Base-by-base conservation (phyloP, 1,284 basidiomycete species). In the Ustilago xerochloae region DNA sequence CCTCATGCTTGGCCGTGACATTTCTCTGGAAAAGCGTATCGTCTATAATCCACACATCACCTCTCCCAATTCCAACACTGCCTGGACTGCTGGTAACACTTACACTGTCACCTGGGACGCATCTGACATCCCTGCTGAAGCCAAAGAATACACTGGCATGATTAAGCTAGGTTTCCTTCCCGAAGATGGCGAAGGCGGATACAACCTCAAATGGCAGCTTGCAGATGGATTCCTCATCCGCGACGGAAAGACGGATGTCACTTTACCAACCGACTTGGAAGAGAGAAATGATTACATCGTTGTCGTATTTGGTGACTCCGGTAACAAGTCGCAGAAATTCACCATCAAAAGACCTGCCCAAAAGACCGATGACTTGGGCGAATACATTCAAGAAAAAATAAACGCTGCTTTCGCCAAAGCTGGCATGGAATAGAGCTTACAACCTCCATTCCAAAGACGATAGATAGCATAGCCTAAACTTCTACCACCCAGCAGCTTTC, bases 11-110 rank as follows among this genome's bases (percentile, higher is more conserved):
- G 59, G 52, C 3, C 59, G 63, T 10, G 60, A 59, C 16, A 20
- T 32, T 3, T 35, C 51, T 20, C 60, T 60, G 13, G 45, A 60
- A 9, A 74, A 74, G 29, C 61, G 74, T 24, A 61, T 76, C 48
- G 74, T 76, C 4, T 75, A 66, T 55, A 75, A 75, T 54, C 73
- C 73, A 7, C 61, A 45, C 36, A 68, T 75, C 60, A 75, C 73
- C 50, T 43, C 35, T 1, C 74, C 69, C 8, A 48, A 33, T 38
- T 13, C 47, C 4, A 28, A 43, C 1, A 61, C 61, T 28, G 63
- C 65, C 8, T 75, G 75, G 75, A 46, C 32, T 0, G 67, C 72
- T 8, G 72, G 71, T 13, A 22, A 58, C 22, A 52, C 33, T 10
- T 57, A 66, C 38, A 28, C 22, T 0, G 73, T 78, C 58, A 69